Evolutionary conservation across 495 filamentous ascomycete species (phyloP).

Genomic region (Podospora pseudoanserina): DNA sequence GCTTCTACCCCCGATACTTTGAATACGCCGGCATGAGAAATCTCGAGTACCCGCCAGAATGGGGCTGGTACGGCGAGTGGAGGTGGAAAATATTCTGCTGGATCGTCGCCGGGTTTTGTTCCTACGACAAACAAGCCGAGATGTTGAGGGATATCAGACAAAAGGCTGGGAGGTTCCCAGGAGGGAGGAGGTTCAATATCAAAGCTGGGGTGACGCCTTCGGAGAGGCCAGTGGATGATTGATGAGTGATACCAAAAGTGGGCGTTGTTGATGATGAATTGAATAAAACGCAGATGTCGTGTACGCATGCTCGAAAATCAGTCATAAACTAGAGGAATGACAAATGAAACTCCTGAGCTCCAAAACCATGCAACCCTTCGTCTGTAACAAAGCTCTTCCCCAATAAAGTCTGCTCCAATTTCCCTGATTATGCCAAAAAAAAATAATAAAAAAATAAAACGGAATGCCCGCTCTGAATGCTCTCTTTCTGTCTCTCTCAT

Average conservation of each 20-base stretch:
- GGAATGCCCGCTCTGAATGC: neutral
- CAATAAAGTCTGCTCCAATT: no score
- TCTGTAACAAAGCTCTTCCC: no score
- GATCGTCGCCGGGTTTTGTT: neutral
- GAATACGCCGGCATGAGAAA: slow-evolving; percentile 11
- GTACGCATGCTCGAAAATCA: neutral
- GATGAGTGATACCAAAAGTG: neutral
- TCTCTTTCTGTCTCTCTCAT: neutral
- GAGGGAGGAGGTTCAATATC: slow-evolving; percentile 3
- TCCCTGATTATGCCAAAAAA: no score
- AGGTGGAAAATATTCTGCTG: slow-evolving; percentile 4
- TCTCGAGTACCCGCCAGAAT: slow-evolving; percentile 1
- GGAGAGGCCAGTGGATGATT: neutral
- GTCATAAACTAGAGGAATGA: neutral
- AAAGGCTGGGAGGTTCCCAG: slow-evolving; percentile 3
- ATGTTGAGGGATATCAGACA: neutral
- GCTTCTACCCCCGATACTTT: slow-evolving; percentile 10
- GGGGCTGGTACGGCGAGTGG: slow-evolving; percentile 2
- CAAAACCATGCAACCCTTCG: neutral
- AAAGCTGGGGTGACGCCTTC: slow-evolving; percentile 4
- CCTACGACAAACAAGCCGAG: neutral
- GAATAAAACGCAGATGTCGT: neutral
- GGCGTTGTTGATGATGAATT: neutral
- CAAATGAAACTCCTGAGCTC: neutral
- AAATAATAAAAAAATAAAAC: no score